Conservation (phyloP, 176 grass and related monocot genomes). For the Triticum monococcum region DNA sequence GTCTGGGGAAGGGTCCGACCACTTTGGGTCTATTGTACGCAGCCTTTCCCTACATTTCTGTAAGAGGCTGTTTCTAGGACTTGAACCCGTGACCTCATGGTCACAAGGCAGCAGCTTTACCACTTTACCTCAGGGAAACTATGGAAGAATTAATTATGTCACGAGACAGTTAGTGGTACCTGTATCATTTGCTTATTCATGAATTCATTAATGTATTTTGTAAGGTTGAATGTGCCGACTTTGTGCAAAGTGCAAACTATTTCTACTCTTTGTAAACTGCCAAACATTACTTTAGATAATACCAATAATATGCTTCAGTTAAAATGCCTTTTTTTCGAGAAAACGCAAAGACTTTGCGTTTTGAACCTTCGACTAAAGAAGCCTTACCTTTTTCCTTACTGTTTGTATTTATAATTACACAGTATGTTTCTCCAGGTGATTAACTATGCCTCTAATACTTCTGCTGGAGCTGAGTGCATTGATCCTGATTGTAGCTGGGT, state of each 20-base stretch:
- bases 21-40: too few species aligned
- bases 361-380: conserved; percentile 8
- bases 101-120: too few species aligned
- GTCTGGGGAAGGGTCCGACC: too few species aligned
- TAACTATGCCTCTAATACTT: conserved; percentile 81
- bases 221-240: not conserved
- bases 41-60: too few species aligned
- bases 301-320: not conserved
- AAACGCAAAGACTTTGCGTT: too few species aligned
- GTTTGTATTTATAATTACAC: conserved; percentile 15
- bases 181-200: not conserved
- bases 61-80: too few species aligned
- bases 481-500: conserved; percentile 94
- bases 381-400: not conserved
- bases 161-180: not conserved
- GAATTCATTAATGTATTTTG: not conserved
- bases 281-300: not conserved
- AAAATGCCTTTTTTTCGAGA: not conserved
- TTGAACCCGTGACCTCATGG: too few species aligned
- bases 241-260: not conserved
- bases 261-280: conserved; percentile 6
- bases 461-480: conserved; percentile 92
- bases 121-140: not conserved
- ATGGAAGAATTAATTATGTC: not conserved
- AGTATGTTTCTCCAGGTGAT: conserved; percentile 70